These are phyloP conservation scores for Paramecium tetraurelia DNA, from an alignment of 73 alveolate species.

Conservation along the genomic window DNA sequence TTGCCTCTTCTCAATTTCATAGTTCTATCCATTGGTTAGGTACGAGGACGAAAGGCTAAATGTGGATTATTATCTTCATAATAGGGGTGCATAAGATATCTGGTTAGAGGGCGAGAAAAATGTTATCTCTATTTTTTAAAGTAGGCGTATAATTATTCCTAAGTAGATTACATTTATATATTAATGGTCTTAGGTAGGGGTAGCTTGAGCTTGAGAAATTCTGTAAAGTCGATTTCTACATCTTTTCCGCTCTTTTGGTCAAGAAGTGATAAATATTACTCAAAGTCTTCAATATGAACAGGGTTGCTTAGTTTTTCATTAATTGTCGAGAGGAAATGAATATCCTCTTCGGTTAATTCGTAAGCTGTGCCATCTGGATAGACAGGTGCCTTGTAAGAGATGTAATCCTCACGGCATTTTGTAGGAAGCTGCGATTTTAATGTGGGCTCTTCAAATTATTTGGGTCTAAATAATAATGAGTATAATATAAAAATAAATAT, in stretches of 20 bases:
- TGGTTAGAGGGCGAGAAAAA: conserved; percentile 4
- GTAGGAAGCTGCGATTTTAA: not conserved
- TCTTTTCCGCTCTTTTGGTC: conserved; percentile 34
- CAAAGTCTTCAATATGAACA: not conserved
- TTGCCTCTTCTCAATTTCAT: conserved; percentile 16
- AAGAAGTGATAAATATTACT: conserved; percentile 11
- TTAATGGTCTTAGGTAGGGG: not conserved
- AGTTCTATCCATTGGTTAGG: not conserved
- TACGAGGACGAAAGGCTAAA: conserved; percentile 25
- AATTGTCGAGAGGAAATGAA: not conserved
- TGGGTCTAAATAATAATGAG: not conserved
- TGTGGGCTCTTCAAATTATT: not conserved
- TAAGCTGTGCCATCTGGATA: conserved; percentile 11
- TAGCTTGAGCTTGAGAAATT: not conserved
- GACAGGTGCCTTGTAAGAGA: not conserved
- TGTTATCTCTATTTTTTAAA: not conserved
- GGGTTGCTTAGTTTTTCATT: conserved; percentile 16
- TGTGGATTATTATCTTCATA: conserved; percentile 23
- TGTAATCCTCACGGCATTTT: not conserved
- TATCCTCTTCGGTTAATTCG: conserved; percentile 26
- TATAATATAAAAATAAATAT: not conserved
- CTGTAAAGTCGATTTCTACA: not conserved
- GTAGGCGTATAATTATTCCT: not conserved
- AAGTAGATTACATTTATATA: not conserved
- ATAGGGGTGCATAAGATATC: conserved; percentile 37